Base-by-base conservation (phyloP, 176 grass and related monocot genomes). In the Hordeum marinum region DNA sequence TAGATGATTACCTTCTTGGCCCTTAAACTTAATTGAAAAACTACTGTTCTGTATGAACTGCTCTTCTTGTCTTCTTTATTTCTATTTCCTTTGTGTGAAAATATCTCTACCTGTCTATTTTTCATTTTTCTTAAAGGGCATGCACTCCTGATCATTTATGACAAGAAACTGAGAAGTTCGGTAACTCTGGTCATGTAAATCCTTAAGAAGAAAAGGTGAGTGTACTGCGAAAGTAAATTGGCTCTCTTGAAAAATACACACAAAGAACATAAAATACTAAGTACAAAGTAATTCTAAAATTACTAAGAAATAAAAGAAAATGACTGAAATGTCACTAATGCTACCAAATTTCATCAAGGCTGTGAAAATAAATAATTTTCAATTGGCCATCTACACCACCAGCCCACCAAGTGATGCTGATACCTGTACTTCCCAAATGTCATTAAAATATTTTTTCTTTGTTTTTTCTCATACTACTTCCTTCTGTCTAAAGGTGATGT, bases 1-100 rank as follows among this genome's bases (percentile, higher is more conserved):
- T 71, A 77, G 77, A 62, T 39, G 20, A 68, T 87, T 63, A 43
- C 13, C 34, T 84, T 24, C 34, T 75, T 82, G 29, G 25, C 23
- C 21, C 15, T 18, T 67, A 62, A 75, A 36, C 83, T 11, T 78
- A 13, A 50, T 52, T 80, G 4, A 48, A 65, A 74, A 29, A 59
- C 54, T 34, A 58, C 12, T 74, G 20, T 45, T 57, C 11, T 79
- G 41, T 78, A 75, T 26, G 55, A 35, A 15, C 55, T 80, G 31
- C 25, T 34, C 6, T 21, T 75, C 10, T 66, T 58, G 5, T 66
- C 75, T 37, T 65, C 39, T 3, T 52, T 68, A 6, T 82, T 31
- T 82, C 79, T 70, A 70, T 35, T 68, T 41, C 36, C 42, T 68
- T 12, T 14, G 4, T 26, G 54, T 26, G 58, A 25, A 83, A 54